Base-by-base conservation (phyloP, 306 rosid species). In the Malus sieversii region DNA sequence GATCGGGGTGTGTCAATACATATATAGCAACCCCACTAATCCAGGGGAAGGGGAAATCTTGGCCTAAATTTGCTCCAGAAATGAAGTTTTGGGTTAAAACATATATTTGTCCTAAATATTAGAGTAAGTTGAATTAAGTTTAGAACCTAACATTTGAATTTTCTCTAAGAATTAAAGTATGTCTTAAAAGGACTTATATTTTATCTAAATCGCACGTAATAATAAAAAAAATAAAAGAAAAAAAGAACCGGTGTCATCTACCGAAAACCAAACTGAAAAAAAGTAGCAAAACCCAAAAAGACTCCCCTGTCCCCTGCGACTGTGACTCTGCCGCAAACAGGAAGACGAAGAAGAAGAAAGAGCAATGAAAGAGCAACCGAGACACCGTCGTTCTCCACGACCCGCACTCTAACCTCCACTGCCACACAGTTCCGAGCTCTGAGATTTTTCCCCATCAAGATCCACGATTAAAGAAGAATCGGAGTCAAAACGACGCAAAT, bases 401-500 rank as follows among this genome's bases (percentile, higher is more conserved):
- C 67, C 70, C 46, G 58, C 42, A 58, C 45, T 62, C 10, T 23
- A 48, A 38, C 52, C 27, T 27, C 64, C 29, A 12, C 64, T n/a
- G 15, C 6, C 13, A 59, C 29, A 23, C 22, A n/a, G 27, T 27
- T 27, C 30, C 44, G 68, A 29, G 58, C 46, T 61, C 57, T 78
- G 22, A 62, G 66, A 65, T 64, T 33, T 6, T 23, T 12, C 66
- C 22, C 19, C 52, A 13, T 63, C 61, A 45, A 63, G 33, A 74
- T 62, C 70, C 42, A 32, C 68, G 22, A 30, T 15, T 33, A 22
- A 29, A 16, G 29, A 20, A 45, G 5, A 12, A 30, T 42, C 19
- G 48, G 77, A 70, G 6, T 44, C n/a, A 33, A 29, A 45, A n/a
- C 19, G 75, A 44, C 63, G 70, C 74, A 81, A 86, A 92, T 96